Evolutionary conservation across 2,329 filamentous ascomycete species (phyloP), one percentile per base, ranked within the genome.

Genomic region (Bipolaris oryzae): DNA sequence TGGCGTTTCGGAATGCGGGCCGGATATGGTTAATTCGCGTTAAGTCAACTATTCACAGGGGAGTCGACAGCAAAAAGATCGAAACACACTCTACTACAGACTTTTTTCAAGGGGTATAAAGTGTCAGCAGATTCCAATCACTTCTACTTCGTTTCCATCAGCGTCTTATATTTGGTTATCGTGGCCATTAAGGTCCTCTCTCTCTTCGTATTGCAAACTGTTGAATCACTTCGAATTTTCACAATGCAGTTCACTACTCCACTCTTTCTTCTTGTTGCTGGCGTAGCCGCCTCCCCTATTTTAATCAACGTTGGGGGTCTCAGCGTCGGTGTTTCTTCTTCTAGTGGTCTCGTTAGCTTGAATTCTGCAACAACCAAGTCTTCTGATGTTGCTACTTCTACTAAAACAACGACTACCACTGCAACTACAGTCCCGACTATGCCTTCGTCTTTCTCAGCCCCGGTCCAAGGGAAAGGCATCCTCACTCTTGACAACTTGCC

Each of bases 391-490:
- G 34, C 50, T 25, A 2, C 20, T 31, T 15, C 42, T 20, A 13
- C 15, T 16, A n/a, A 16, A 15, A 9, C 5, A 42, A 21, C 20
- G 39, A 23, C 39, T 21, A 42, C 52, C 37, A 38, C 45, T 23
- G 15, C 35, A 18, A 46, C 47, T 15, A 13, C 39, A n/a, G 25
- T n/a, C 7, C 25, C 53, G 9, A 18, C 16, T 10, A 31, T 55
- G 47, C 53, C 53, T 13, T 51, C 53, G 13, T 51, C 53, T 11
- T 55, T 55, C 21, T 51, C 53, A 33, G 53, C 53, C 9, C 53
- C 53, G 5, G 34, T 51, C 3, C 53, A 51, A 23, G 53, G 53
- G 9, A 10, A 18, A 18, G 53, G 53, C 20, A 20, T 44, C 20
- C 47, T 55, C 18, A 11, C 38, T 23, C 53, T 55, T 16, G 3